phyloP scores from a whole-genome alignment of 192 early-diverging fungal species.

The Chytriomyces sp. region DNA sequence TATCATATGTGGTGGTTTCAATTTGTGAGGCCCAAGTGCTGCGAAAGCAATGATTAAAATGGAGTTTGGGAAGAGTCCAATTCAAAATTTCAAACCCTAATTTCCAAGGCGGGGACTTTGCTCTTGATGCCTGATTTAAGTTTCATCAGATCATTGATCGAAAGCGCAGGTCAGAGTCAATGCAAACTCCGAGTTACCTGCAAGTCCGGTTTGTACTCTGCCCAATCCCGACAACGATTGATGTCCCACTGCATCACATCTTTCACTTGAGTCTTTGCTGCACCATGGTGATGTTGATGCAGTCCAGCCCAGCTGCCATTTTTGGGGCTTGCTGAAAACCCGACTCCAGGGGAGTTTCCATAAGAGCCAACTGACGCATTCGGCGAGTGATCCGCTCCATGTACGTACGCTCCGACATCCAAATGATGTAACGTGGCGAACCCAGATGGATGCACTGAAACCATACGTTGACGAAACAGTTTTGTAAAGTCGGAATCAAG shows the following conservation, averaged over 20 bases:
- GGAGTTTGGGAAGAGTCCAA: not conserved
- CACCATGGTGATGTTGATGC: conserved; percentile 30
- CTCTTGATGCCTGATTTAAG: not conserved
- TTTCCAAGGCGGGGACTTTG: conserved; percentile 2
- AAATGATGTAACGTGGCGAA: conserved; percentile 44
- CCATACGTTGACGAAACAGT: conserved; percentile 37
- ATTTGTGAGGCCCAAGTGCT: conserved; percentile 40
- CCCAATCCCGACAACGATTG: conserved; percentile 44
- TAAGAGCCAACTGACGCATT: not conserved
- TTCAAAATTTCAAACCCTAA: not conserved
- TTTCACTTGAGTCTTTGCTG: conserved; percentile 20
- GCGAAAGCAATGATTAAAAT: not conserved
- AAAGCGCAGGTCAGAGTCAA: not conserved
- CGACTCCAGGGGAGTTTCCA: not conserved
- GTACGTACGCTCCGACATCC: conserved; percentile 31
- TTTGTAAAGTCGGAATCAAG: not conserved
- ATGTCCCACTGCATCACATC: conserved; percentile 52
- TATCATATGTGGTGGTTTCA: conserved; percentile 42
- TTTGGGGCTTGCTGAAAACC: not conserved
- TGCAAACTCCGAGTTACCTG: conserved; percentile 9
- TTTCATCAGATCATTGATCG: too few species aligned
- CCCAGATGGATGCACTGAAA: conserved; percentile 47
- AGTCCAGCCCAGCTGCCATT: conserved; percentile 29
- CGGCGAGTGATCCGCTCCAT: not conserved
- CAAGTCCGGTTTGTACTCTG: conserved; percentile 34